A percentile compares a stretch with the other conserved stretches of the same genome.
Conservation (phyloP, 805 yeast species). For the Ogataea allantospora region DNA sequence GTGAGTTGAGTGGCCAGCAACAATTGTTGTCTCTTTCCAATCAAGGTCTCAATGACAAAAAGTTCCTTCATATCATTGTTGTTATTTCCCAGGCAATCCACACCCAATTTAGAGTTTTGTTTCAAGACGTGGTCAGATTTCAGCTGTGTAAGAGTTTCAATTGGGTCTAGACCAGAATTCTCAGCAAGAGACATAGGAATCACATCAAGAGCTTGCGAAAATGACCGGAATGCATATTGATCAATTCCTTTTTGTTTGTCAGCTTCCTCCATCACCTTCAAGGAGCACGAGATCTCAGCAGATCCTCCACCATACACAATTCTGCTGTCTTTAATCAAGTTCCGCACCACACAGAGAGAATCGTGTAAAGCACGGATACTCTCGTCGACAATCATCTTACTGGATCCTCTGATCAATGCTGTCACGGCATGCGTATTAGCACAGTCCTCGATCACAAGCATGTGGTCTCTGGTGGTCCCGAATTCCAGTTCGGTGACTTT, state of each 20-base stretch:
- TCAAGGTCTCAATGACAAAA: conserved; percentile 94
- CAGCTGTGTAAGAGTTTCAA: conserved; percentile 80
- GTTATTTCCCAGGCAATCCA: conserved; percentile 88
- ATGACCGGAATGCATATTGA: conserved; percentile 96
- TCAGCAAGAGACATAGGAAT: conserved; percentile 95
- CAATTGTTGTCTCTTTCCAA: conserved; percentile 96
- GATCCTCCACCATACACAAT: conserved; percentile 99
- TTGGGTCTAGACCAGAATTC: conserved; percentile 93
- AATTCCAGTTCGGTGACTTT: conserved; percentile 82
- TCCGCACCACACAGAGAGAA: conserved; percentile 95
- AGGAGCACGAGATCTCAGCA: conserved; percentile 90
- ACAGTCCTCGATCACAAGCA: conserved; percentile 91
- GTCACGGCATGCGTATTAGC: conserved; percentile 87
- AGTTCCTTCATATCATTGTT: conserved; percentile 90
- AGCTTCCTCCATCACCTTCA: conserved; percentile 88
- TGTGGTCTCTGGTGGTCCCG: conserved; percentile 95
- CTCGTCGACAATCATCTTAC: conserved; percentile 97
- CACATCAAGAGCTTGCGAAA: conserved; percentile 84
- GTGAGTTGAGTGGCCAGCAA: conserved; percentile 95
- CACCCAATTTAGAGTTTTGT: conserved; percentile 71
- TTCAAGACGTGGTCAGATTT: conserved; percentile 84
- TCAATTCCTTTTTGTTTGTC: conserved; percentile 93
- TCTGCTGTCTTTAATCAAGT: conserved; percentile 85
- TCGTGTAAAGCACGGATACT: conserved; percentile 96
- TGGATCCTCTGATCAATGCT: conserved; percentile 90